phyloP scores from a whole-genome alignment of 2,329 filamentous ascomycete species.

The Onygena corvina region DNA sequence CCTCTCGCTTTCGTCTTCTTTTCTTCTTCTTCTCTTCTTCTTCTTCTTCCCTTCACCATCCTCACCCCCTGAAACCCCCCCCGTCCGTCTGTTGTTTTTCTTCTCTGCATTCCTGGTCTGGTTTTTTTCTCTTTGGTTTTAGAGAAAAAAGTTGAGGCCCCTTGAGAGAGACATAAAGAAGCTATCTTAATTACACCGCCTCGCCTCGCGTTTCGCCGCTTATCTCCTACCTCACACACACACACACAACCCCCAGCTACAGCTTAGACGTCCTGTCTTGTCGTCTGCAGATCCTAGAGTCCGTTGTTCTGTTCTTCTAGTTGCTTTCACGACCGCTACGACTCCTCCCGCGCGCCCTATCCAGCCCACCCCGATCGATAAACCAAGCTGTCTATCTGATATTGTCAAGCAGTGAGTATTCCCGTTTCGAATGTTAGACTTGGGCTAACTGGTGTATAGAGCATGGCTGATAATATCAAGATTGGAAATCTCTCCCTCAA shows the following conservation, averaged over 20 bases:
- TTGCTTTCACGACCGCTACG: conserved; percentile 3
- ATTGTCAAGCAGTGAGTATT: not conserved
- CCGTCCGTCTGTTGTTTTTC: conserved; percentile 16
- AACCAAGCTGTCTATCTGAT: not conserved
- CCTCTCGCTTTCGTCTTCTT: conserved; percentile 5
- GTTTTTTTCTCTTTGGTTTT: conserved; percentile 9
- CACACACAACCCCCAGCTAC: not conserved
- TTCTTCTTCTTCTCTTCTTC: conserved; percentile 11
- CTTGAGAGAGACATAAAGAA: not conserved
- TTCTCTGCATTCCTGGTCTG: conserved; percentile 8
- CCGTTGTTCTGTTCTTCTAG: not conserved
- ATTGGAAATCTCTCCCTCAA: conserved; percentile 47
- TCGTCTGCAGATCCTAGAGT: conserved; percentile 9
- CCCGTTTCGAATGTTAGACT: not conserved
- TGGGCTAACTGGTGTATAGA: conserved; percentile 11
- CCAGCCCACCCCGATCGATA: not conserved
- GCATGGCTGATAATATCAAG: conserved; percentile 45
- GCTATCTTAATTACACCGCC: conserved; percentile 1
- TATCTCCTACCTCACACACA: not conserved
- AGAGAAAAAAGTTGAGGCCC: conserved; percentile 1
- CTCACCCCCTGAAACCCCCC: conserved; percentile 16
- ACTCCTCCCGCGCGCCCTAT: not conserved
- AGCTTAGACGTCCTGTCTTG: not conserved
- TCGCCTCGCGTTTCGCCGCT: not conserved
- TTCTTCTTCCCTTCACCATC: not conserved